Base-by-base conservation (phyloP, 2,329 filamentous ascomycete genomes). In the Fusarium virguliforme region DNA sequence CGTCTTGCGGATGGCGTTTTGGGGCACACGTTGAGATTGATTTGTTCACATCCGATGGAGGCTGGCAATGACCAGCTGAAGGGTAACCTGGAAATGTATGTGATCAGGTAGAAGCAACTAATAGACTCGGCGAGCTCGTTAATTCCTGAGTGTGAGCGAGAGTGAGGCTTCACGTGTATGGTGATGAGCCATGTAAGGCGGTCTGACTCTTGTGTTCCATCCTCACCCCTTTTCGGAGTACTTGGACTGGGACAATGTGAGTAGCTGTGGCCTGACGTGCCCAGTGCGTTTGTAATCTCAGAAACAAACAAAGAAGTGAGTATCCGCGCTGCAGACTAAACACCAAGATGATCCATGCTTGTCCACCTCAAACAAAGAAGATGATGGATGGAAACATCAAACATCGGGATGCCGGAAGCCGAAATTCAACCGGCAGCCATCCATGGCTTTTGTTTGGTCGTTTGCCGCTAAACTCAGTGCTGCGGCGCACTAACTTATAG, bases 1-100 rank as follows among this genome's bases (percentile, higher is more conserved):
- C 65, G 71, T 71, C 74, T 65, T 72, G 57, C 65, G 63, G 74
- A 72, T 64, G 73, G 74, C 68, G 73, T 76, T 74, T 63, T 48
- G 58, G 67, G 66, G 64, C 67, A 72, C 62, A 62, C 30, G 28
- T 53, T 67, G 67, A 73, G 64, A 48, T 64, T 59, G 56, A 54
- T 65, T 66, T 53, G 51, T 59, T 62, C 60, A 54, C 51, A 53
- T 55, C 56, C 63, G 24, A 43, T 70, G 60, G 53, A 55, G 38
- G 62, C 61, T 41, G 40, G 18, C 66, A 30, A 41, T 26, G 41
- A 63, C 38, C 43, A 41, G 51, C 50, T 59, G 46, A 35, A 53
- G 54, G 9, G 41, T 58, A 54, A 46, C 34, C 60, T 64, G 62
- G 41, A 67, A 34, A 38, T 57, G 43, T 57, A 37, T 64, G 59